These are phyloP conservation scores for Asterella californica DNA, from an alignment of 225 moss, liverwort and hornwort genomes.

Conservation along the genomic window DNA sequence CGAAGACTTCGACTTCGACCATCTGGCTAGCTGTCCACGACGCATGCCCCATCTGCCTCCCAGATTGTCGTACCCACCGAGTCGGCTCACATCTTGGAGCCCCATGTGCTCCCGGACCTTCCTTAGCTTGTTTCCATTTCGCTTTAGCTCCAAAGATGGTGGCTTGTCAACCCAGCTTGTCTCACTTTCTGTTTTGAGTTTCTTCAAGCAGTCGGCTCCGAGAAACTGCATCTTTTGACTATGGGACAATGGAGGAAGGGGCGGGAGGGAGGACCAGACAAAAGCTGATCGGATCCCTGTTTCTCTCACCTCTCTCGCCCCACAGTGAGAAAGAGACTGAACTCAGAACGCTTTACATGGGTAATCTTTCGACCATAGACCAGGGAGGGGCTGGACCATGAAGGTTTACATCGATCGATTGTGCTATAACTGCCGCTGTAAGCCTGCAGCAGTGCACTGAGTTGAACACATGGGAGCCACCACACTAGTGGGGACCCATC, in stretches of 20 bases:
- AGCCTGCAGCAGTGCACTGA: not conserved
- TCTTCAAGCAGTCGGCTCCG: not conserved
- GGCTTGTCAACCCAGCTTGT: not conserved
- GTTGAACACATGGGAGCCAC: not conserved
- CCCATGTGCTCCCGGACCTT: not conserved
- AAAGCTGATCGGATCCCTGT: too few species aligned
- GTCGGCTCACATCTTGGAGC: not conserved
- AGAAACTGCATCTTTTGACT: not conserved
- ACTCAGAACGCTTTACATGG: too few species aligned
- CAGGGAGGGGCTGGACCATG: too few species aligned
- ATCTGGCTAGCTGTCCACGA: conserved; percentile 12
- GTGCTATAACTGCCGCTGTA: not conserved
- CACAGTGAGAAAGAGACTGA: too few species aligned
- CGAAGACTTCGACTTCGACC: not conserved
- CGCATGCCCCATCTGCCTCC: not conserved
- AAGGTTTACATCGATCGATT: not conserved
- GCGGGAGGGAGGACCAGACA: too few species aligned
- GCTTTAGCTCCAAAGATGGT: not conserved
- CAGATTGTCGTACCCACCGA: not conserved
- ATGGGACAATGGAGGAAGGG: too few species aligned
- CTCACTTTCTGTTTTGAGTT: not conserved
- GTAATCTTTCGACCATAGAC: too few species aligned
- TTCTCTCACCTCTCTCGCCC: too few species aligned
- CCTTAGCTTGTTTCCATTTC: not conserved
- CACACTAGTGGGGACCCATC: not conserved